Evolutionary conservation across 2,329 filamentous ascomycete genomes (phyloP), one percentile per base, ranked within the genome.

Genomic region (Nannizziopsis barbatae): DNA sequence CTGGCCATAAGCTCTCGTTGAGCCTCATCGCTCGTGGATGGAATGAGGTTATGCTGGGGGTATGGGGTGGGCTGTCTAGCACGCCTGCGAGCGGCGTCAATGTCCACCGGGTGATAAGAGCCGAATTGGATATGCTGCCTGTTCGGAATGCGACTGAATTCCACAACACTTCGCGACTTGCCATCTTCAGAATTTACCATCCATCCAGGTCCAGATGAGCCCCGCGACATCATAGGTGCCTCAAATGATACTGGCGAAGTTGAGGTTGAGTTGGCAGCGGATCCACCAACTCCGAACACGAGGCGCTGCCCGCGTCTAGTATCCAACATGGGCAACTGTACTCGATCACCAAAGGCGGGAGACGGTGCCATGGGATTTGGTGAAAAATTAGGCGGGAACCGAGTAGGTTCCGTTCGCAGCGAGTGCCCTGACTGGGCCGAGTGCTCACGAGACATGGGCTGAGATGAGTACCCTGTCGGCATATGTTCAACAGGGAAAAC

Each of bases 401-500:
- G 45, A 10, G 42, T 18, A 31, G 57, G 55, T 14, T 58, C 57
- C 3, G 57, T 58, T 22, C 53, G 52, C 20, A 56, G 49, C 11
- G 60, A 61, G 18, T 52, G 49, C 14, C 53, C 45, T 9, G 59
- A 60, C 52, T 58, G 57, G 14, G 47, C 47, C 11, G 60, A 62
- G 11, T 47, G 49, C 37, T 61, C 57, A 45, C 60, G 53, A 14
- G 57, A 57, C 59, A 62, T 60, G 27, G 60, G 58, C 42, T 60
- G 56, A 9, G 57, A 60, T 22, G 52, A 56, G 47, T 60, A 58
- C n/a, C 59, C 58, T 39, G 49, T 35, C 1, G 56, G 58, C 18
- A 56, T 44, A 12, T 40, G 22, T 3, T 39, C 18, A 15, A 32
- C 32, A 33, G 51, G 51, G 20, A 37, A 46, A 20, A 6, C 43